A percentile compares a stretch with the other conserved stretches of the same genome.
Conservation (phyloP, 2,329 filamentous ascomycete species). For the Aspergillus sp. region DNA sequence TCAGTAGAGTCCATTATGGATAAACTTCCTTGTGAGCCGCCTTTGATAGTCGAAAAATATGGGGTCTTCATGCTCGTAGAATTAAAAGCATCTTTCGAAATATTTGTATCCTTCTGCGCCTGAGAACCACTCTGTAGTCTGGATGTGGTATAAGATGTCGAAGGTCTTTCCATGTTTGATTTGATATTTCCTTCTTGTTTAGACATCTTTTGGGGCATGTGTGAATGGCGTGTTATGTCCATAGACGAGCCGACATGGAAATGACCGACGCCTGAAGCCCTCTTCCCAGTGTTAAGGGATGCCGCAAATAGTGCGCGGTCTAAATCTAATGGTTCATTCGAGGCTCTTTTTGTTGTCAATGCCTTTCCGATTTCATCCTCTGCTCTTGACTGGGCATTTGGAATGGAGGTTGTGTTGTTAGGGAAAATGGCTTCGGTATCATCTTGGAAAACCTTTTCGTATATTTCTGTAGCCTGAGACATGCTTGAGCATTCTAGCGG, state of each 20-base stretch:
- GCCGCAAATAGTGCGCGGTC: constrained; percentile 21
- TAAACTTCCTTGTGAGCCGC: not conserved
- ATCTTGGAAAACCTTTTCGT: too few relatives aligned
- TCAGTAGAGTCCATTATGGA: constrained; percentile 3
- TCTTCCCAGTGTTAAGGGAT: constrained; percentile 16
- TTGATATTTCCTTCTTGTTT: not conserved
- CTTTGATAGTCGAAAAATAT: not conserved
- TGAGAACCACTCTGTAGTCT: not conserved
- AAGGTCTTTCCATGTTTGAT: not conserved
- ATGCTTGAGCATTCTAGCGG: constrained; percentile 7
- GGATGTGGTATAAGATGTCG: not conserved
- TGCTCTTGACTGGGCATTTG: not conserved
- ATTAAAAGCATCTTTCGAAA: not conserved
- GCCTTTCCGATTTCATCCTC: constrained; percentile 1
- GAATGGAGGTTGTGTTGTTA: too few relatives aligned
- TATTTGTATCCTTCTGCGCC: not conserved
- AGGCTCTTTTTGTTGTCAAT: not conserved
- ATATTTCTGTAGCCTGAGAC: too few relatives aligned
- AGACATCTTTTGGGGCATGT: not conserved
- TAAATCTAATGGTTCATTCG: constrained; percentile 11
- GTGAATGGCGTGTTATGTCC: not conserved
- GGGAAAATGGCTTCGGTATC: too few relatives aligned
- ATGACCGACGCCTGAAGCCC: constrained; percentile 1
- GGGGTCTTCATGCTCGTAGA: not conserved
- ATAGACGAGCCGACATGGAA: not conserved